A percentile compares a stretch with the other conserved stretches of the same genome.
These are phyloP conservation scores for Areca catechu DNA, from an alignment of 176 grass and related monocot species.

Conservation along the genomic window DNA sequence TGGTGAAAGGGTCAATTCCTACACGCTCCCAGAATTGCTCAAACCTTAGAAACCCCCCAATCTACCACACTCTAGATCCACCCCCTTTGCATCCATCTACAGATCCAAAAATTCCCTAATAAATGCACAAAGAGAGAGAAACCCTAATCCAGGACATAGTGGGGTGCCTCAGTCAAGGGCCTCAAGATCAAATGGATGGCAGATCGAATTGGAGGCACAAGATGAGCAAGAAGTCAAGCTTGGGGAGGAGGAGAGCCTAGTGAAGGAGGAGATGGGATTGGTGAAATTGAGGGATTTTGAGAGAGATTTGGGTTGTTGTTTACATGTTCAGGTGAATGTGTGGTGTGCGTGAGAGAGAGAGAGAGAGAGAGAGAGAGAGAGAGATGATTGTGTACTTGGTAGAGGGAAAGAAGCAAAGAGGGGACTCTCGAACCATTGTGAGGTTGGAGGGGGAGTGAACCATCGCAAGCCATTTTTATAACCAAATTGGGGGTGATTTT, in stretches of 20 bases:
- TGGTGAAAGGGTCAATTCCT: background rate
- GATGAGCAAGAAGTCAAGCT: slow-evolving; percentile 12
- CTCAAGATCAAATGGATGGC: too few species aligned
- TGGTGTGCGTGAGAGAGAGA: too few species aligned
- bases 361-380: slow-evolving; percentile 18
- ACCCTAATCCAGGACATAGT: slow-evolving; percentile 5
- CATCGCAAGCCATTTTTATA: too few species aligned
- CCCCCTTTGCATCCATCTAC: too few species aligned
- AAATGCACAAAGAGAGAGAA: slow-evolving; percentile 3
- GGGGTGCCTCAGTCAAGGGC: slow-evolving; percentile 20
- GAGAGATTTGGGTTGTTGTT: slow-evolving; percentile 9
- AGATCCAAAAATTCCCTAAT: too few species aligned
- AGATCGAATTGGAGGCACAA: too few species aligned
- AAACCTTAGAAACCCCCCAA: slow-evolving; percentile 28
- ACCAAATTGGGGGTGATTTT: too few species aligned
- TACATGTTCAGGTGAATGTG: slow-evolving; percentile 30
- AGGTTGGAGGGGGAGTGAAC: too few species aligned
- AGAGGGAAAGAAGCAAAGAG: slow-evolving; percentile 9
- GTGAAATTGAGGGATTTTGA: slow-evolving; percentile 11
- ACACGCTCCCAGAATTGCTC: background rate
- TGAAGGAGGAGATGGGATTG: background rate
- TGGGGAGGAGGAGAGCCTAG: background rate
- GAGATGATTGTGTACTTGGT: slow-evolving; percentile 12
- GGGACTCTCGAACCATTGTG: too few species aligned
- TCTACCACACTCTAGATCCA: slow-evolving; percentile 17